These are phyloP conservation scores for Calocybe indica DNA, from an alignment of 768 basidiomycete species.

Conservation along the genomic window DNA sequence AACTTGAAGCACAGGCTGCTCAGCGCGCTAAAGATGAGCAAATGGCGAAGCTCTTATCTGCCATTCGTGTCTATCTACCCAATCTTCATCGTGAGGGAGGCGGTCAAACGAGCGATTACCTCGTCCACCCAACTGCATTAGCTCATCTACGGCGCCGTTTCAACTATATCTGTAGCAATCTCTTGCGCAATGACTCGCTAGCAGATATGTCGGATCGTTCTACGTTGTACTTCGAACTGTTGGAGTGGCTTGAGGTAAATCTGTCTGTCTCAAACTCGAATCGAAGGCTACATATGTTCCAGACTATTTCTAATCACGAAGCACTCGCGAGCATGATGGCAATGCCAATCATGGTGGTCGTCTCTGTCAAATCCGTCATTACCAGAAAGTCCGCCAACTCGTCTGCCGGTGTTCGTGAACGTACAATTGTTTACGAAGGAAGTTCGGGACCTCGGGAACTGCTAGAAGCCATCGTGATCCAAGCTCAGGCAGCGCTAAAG, in stretches of 20 bases:
- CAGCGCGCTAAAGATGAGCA: constrained; percentile 72
- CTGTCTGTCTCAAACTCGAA: not conserved
- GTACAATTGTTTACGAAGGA: constrained; percentile 85
- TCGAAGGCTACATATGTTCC: constrained; percentile 5
- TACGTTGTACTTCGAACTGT: constrained; percentile 80
- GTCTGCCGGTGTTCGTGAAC: constrained; percentile 61
- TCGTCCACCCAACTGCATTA: constrained; percentile 87
- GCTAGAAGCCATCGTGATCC: constrained; percentile 86
- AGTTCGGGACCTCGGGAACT: constrained; percentile 88
- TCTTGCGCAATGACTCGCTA: constrained; percentile 88
- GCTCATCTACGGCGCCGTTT: constrained; percentile 90
- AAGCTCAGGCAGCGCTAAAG: constrained; percentile 89
- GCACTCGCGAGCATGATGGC: constrained; percentile 93
- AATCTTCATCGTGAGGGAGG: constrained; percentile 72
- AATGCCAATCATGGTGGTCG: constrained; percentile 91
- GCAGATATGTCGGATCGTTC: constrained; percentile 90
- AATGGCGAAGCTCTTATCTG: constrained; percentile 59
- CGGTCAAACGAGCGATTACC: constrained; percentile 79
- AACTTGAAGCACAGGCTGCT: constrained; percentile 67
- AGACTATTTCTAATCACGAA: constrained; percentile 94
- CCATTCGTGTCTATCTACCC: constrained; percentile 81
- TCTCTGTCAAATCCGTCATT: constrained; percentile 57
- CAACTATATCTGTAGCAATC: constrained; percentile 79
- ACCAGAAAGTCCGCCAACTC: constrained; percentile 45
- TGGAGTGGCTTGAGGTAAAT: constrained; percentile 87